Evolutionary conservation across 768 basidiomycete species (phyloP).

Genomic region (Termitomyces sp.): DNA sequence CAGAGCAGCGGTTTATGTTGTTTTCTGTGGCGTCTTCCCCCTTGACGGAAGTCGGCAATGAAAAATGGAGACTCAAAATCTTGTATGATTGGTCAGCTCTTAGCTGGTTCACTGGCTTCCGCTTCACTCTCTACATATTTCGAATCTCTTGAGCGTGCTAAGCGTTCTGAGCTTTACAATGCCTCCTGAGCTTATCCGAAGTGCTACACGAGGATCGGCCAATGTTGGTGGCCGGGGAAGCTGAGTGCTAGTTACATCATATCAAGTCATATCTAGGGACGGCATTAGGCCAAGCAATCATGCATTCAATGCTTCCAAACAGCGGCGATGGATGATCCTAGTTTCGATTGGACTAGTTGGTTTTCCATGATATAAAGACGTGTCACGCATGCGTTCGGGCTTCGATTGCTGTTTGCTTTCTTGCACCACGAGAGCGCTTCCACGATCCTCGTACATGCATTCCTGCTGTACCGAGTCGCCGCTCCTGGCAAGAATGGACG

Average conservation of each 20-base stretch:
- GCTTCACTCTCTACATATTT: neutral
- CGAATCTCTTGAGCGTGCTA: neutral
- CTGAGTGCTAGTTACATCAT: neutral
- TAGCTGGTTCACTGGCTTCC: neutral
- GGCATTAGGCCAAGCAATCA: neutral
- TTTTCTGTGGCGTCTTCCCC: neutral
- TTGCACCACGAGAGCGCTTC: neutral
- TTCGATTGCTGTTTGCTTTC: conserved; percentile 1
- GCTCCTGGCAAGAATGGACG: conserved; percentile 2
- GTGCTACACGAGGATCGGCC: neutral
- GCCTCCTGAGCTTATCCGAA: conserved; percentile 2
- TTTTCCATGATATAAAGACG: conserved; percentile 9
- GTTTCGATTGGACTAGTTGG: neutral
- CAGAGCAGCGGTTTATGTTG: neutral
- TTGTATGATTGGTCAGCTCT: conserved; percentile 2
- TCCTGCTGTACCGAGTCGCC: neutral
- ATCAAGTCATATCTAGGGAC: neutral
- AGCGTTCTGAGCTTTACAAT: neutral
- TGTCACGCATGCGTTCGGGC: neutral
- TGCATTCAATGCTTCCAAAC: conserved; percentile 1
- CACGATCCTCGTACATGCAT: neutral
- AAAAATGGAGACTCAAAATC: neutral
- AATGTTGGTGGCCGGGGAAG: neutral
- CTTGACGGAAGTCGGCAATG: too few species aligned
- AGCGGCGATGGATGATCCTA: conserved; percentile 1